Base-by-base conservation (phyloP, 179 eudicot genomes). In the Heliamphora pulchella region DNA sequence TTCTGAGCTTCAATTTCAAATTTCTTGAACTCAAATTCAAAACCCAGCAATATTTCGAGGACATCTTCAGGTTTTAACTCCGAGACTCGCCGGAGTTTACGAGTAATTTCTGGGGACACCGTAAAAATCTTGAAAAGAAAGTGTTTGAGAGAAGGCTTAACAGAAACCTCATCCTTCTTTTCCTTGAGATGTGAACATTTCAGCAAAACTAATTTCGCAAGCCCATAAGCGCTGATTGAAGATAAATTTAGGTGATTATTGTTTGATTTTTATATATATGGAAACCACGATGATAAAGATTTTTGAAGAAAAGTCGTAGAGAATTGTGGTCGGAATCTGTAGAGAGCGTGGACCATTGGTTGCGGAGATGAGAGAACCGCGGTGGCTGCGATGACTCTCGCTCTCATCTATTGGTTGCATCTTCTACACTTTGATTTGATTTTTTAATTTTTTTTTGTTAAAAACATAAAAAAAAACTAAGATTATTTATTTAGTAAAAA, bases 1-100 rank as follows among this genome's bases (percentile, higher is more conserved):
- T 82, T 85, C 82, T 75, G 66, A 75, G 76, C 85, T 80, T 84
- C 89, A 84, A 80, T 43, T n/a, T 66, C 83, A 31, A 50, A 81
- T 50, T 83, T 82, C 65, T 78, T 80, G 73, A 44, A 13, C 71
- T 86, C 80, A 59, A 63, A 82, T 69, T 87, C 83, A 83, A 86
- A 86, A 79, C 86, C 90, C 85, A 87, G 51, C 74, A 94, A 84
- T 59, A 94, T 81, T 81, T 89, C 89, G 75, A 86, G 85, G 75
- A 92, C 81, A 90, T 92, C 73, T 43, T 89, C 86, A 31, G 94
- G 92, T 71, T 82, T 87, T 78, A 91, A 84, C 4, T 67, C 75
- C 15, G 76, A 76, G 72, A 80, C 72, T 20, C 95, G 81, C 83
- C 89, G 77, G 81, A 81, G 87, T 43, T 85, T 90, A 48, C 97